Conservation (phyloP, 2,329 filamentous ascomycete genomes). For the Lecanoromycetidae sp. region DNA sequence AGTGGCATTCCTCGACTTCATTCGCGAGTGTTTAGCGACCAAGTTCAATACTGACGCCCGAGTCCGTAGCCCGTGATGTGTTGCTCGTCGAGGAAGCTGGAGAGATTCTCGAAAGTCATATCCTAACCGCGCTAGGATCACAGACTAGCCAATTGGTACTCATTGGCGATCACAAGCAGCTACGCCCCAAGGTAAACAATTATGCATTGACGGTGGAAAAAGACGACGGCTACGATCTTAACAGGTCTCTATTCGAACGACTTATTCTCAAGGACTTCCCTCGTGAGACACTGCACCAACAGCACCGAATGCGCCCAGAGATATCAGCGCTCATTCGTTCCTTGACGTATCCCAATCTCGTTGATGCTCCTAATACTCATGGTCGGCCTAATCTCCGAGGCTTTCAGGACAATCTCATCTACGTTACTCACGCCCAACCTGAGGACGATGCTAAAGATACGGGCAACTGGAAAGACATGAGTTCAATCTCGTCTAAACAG, state of each 20-base stretch:
- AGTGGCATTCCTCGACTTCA: too few relatives aligned
- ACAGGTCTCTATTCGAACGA: conserved; percentile 57
- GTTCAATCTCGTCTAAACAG: conserved; percentile 42
- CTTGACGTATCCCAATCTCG: conserved; percentile 50
- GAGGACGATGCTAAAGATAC: conserved; percentile 39
- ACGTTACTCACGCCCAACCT: conserved; percentile 48
- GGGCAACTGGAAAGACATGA: conserved; percentile 40
- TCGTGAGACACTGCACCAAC: conserved; percentile 44
- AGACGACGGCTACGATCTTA: conserved; percentile 54
- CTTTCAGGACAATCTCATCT: conserved; percentile 48
- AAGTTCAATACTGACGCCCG: too few relatives aligned
- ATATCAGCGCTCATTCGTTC: conserved; percentile 48
- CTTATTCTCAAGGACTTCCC: conserved; percentile 45
- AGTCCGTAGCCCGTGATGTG: conserved; percentile 48
- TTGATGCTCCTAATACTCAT: conserved; percentile 42
- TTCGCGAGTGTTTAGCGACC: too few relatives aligned
- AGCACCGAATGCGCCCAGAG: conserved; percentile 58
- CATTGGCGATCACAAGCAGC: conserved; percentile 63
- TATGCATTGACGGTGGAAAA: conserved; percentile 51
- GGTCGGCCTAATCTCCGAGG: conserved; percentile 41
- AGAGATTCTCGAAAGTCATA: conserved; percentile 58
- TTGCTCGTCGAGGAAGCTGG: conserved; percentile 61
- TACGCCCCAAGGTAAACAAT: conserved; percentile 55
- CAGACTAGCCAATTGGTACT: conserved; percentile 52
- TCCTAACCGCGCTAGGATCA: conserved; percentile 47